Evolutionary conservation across 2,329 filamentous ascomycete genomes (phyloP), one percentile per base, ranked within the genome.

Genomic region (Claviceps citrina): DNA sequence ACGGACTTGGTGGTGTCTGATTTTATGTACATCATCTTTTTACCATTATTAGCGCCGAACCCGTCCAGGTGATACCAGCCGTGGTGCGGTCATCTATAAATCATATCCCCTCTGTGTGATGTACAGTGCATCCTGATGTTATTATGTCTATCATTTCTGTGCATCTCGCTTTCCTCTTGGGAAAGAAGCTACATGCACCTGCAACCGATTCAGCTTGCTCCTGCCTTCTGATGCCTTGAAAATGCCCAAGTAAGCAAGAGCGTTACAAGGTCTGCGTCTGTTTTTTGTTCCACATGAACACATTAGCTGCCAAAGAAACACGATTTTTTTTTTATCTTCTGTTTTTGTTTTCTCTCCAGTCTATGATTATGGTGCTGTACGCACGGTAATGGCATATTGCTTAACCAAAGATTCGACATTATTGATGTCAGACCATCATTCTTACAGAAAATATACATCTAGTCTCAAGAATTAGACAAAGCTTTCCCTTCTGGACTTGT

Each of bases 1-100:
- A 70, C 57, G 56, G 56, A 63, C 59, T 66, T 65, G 65, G 49
- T 57, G 50, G 54, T 57, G 54, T 55, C 48, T 56, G 51, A 56
- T 49, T 50, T 49, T 51, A 57, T 64, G 62, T 65, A 65, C 60
- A 65, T 64, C 61, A 55, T 49, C 52, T 52, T 49, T 53, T 53
- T 54, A 51, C 49, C 49, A 51, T 52, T 45, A 43, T 46, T 58
- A 59, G 56, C 57, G 56, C 51, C 48, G 47, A 54, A 50, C 51
- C 49, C 44, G 56, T 51, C 55, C 52, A 60, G 58, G 55, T 54
- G 48, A 59, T 56, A 54, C 49, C 52, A 56, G 52, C 53, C 51
- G 48, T 49, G 52, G 52, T 54, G 51, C 34, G 25, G 42, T 31
- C 36, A 43, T 30, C 30, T 16, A 40, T 27, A 25, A 39, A 40